Conservation (phyloP, 2,329 filamentous ascomycete genomes). For the Microsporum ferrugineum region DNA sequence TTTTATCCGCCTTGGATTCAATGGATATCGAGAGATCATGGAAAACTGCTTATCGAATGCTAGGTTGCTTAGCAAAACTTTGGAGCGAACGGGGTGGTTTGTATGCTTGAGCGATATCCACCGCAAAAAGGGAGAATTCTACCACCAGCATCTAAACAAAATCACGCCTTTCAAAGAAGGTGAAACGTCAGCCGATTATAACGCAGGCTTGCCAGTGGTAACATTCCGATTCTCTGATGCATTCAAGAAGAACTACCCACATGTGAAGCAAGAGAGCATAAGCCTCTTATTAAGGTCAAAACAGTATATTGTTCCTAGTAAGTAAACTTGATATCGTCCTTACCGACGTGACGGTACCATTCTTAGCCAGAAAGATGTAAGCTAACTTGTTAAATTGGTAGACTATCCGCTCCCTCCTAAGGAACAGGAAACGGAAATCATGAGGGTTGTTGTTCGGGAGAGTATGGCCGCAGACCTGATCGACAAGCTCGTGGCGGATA, state of each 20-base stretch:
- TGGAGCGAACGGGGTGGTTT: slow-evolving; percentile 58
- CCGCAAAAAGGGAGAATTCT: slow-evolving; percentile 40
- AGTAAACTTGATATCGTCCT: slow-evolving; percentile 14
- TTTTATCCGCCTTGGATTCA: slow-evolving; percentile 57
- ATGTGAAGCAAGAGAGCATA: slow-evolving; percentile 53
- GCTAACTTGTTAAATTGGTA: slow-evolving; percentile 15
- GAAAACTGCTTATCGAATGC: slow-evolving; percentile 57
- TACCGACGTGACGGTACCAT: not conserved
- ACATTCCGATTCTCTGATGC: slow-evolving; percentile 52
- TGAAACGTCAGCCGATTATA: slow-evolving; percentile 49
- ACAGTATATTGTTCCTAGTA: slow-evolving; percentile 59
- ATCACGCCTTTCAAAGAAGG: slow-evolving; percentile 32
- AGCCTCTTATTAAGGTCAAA: slow-evolving; percentile 52
- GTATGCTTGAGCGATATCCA: slow-evolving; percentile 55
- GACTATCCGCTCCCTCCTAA: slow-evolving; percentile 55
- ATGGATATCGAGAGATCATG: slow-evolving; percentile 51
- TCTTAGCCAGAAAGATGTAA: not conserved
- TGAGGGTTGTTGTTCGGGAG: slow-evolving; percentile 57
- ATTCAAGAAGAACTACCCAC: slow-evolving; percentile 50
- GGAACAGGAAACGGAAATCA: slow-evolving; percentile 52
- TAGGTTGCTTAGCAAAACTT: slow-evolving; percentile 49
- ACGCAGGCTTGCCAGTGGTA: slow-evolving; percentile 56
- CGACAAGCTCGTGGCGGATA: slow-evolving; percentile 51
- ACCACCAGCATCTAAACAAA: slow-evolving; percentile 33
- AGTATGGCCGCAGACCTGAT: slow-evolving; percentile 58